Evolutionary conservation across 768 basidiomycete genomes (phyloP).

Genomic region (Hydnum rufescens): DNA sequence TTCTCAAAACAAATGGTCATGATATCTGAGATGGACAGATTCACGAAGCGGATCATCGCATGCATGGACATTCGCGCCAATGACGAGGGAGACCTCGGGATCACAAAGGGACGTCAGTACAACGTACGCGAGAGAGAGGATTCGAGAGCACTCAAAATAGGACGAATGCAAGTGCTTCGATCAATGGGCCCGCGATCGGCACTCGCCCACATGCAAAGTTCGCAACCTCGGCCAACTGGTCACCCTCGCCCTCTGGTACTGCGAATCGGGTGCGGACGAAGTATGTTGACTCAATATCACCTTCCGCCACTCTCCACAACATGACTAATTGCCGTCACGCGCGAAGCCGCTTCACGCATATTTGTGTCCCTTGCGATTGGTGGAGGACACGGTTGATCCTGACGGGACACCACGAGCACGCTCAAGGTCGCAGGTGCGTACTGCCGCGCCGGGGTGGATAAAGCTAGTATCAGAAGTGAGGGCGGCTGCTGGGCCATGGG

Average conservation of each 20-base stretch:
- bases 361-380: constrained; percentile 98
- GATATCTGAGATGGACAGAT: constrained; percentile 25
- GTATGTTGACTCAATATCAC: constrained; percentile 97
- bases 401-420: constrained; percentile 78
- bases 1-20: constrained; percentile 9
- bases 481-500: constrained; percentile 87
- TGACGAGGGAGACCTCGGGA: constrained; percentile 89
- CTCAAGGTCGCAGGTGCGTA: constrained; percentile 91
- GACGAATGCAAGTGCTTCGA: constrained; percentile 9
- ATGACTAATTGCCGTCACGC: constrained; percentile 88
- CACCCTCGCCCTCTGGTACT: constrained; percentile 73
- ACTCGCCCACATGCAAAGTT: constrained; percentile 27
- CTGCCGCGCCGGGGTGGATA: constrained; percentile 95
- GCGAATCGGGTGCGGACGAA: constrained; percentile 78
- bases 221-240: constrained; percentile 97
- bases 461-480: constrained; percentile 93
- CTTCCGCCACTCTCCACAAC: constrained; percentile 87
- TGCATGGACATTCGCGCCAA: constrained; percentile 97
- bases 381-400: constrained; percentile 80
- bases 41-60: constrained; percentile 89
- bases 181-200: constrained; percentile 11
- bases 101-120: constrained; percentile 98
- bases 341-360: constrained; percentile 68
- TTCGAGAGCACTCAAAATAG: too few species aligned
- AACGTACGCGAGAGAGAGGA: constrained; percentile 72